Evolutionary conservation across 1,284 basidiomycete genomes (phyloP).

Genomic region (Sporisorium sorghi): DNA sequence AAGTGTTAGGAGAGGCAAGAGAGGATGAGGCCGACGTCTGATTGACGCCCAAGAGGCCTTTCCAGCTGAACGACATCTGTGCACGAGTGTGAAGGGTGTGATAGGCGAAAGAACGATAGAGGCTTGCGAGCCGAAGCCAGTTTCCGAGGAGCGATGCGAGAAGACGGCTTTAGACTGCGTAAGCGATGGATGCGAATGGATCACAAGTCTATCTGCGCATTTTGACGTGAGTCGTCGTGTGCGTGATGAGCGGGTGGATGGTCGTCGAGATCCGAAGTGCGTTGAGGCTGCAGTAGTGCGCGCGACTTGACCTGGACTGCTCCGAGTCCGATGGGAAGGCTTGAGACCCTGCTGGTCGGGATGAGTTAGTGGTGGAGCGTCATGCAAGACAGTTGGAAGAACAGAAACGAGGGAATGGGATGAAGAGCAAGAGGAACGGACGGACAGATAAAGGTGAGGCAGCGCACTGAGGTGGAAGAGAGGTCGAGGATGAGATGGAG

Average conservation of each 20-base stretch:
- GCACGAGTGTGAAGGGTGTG: no score
- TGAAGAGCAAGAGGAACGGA: no score
- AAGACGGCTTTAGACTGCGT: not conserved
- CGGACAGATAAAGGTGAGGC: no score
- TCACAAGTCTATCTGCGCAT: not conserved
- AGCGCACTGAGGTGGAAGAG: not conserved
- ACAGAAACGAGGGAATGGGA: not conserved
- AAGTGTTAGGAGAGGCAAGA: constrained; percentile 12
- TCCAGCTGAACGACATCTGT: constrained; percentile 68
- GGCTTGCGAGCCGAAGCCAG: not conserved
- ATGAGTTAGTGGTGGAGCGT: not conserved
- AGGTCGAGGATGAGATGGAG: not conserved
- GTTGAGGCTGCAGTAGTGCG: no score
- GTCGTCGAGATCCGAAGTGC: constrained; percentile 8
- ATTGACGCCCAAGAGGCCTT: constrained; percentile 59
- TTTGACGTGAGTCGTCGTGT: not conserved
- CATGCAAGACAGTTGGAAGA: not conserved
- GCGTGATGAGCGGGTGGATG: not conserved
- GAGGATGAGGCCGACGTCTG: constrained; percentile 28
- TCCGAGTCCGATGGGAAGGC: not conserved
- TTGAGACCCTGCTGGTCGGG: not conserved
- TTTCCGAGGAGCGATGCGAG: not conserved
- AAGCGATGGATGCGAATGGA: not conserved
- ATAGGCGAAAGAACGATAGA: not conserved
- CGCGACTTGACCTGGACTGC: no score